These are phyloP conservation scores for Magnolia sinica DNA, from an alignment of 164 flowering plant species.

Conservation along the genomic window DNA sequence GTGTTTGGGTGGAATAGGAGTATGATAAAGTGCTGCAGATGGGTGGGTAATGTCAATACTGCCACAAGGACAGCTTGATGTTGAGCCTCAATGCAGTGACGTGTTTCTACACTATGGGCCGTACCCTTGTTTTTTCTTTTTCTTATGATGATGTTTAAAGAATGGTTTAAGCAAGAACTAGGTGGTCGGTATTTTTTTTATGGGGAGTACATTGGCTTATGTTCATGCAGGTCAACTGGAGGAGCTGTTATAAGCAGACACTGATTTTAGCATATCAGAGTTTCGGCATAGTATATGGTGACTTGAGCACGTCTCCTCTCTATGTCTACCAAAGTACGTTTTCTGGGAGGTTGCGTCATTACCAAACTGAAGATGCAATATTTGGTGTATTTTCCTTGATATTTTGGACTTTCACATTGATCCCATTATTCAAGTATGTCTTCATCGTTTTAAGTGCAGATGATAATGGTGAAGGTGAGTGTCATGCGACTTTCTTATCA, in stretches of 20 bases:
- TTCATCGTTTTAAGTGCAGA: slow-evolving; percentile 52
- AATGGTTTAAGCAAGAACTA: neutral
- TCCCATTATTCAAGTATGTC: slow-evolving; percentile 64
- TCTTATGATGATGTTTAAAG: neutral
- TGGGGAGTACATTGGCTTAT: neutral
- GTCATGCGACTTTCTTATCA: neutral
- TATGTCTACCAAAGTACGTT: slow-evolving; percentile 63
- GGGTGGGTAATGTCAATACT: neutral
- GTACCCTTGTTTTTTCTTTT: neutral
- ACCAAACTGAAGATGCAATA: slow-evolving; percentile 49
- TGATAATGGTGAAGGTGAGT: slow-evolving; percentile 80
- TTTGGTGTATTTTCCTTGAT: slow-evolving; percentile 74
- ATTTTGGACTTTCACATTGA: slow-evolving; percentile 69
- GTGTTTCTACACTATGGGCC: neutral
- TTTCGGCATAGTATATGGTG: slow-evolving; percentile 66
- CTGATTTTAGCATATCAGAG: slow-evolving; percentile 66
- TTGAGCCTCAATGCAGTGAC: neutral
- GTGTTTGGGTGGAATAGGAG: too few species aligned
- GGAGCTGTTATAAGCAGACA: slow-evolving; percentile 20
- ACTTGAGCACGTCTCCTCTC: slow-evolving; percentile 69
- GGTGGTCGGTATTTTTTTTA: neutral
- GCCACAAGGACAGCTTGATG: neutral
- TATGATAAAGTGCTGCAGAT: too few species aligned
- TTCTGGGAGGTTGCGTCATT: slow-evolving; percentile 35
- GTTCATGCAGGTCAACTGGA: slow-evolving; percentile 41